A percentile compares a stretch with the other conserved stretches of the same genome.
phyloP scores from a whole-genome alignment of 352 stramenopile species.

The Phytophthora hibernalis region DNA sequence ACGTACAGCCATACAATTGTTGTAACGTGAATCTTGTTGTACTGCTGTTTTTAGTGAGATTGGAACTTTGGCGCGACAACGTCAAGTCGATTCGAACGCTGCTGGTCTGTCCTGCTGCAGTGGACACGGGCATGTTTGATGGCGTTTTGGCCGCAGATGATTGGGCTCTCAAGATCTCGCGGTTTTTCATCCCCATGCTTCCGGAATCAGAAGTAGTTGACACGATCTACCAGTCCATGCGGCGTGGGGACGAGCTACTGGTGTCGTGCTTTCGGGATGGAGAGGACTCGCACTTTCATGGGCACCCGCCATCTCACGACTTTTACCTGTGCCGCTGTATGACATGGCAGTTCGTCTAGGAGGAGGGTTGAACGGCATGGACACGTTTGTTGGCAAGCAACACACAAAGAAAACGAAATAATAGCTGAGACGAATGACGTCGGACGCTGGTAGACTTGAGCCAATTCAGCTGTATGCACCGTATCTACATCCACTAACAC shows the following conservation, averaged over 20 bases:
- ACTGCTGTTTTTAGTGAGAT: constrained; percentile 52
- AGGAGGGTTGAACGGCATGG: constrained; percentile 77
- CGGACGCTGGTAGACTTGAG: too few species aligned
- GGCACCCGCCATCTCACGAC: constrained; percentile 49
- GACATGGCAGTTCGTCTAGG: constrained; percentile 62
- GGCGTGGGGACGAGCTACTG: constrained; percentile 58
- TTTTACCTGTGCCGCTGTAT: constrained; percentile 64
- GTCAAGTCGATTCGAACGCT: constrained; percentile 68
- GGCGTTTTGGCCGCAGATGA: constrained; percentile 52
- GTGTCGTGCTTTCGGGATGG: constrained; percentile 76
- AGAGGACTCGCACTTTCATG: constrained; percentile 58
- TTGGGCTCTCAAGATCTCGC: constrained; percentile 45
- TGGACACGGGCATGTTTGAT: constrained; percentile 84
- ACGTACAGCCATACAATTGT: background rate
- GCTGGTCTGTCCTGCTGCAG: constrained; percentile 73
- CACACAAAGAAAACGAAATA: constrained; percentile 14
- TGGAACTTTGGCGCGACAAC: constrained; percentile 76
- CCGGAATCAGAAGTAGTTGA: constrained; percentile 55
- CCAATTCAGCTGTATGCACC: too few species aligned
- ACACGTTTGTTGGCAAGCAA: constrained; percentile 79
- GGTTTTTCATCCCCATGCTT: constrained; percentile 60
- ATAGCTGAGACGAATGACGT: too few species aligned
- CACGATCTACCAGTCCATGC: constrained; percentile 65
- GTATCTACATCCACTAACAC: too few species aligned
- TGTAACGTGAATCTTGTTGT: background rate